Evolutionary conservation across 2,329 filamentous ascomycete species (phyloP).

Genomic region (Aschersonia sp.): DNA sequence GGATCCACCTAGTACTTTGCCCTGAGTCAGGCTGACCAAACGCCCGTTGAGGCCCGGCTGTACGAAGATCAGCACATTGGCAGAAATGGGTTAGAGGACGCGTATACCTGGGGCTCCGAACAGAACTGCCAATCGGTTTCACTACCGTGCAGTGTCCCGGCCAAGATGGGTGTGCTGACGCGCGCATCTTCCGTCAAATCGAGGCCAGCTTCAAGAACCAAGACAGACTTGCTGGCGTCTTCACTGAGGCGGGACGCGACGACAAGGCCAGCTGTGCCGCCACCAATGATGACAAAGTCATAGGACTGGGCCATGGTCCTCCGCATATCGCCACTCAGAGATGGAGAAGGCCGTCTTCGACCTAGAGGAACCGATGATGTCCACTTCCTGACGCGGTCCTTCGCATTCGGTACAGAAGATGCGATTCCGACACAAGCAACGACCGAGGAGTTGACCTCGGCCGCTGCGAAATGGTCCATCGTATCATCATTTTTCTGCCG

Average conservation of each 20-base stretch:
- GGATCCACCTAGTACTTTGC: slow-evolving; percentile 11
- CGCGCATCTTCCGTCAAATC: slow-evolving; percentile 12
- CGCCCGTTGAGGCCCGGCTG: slow-evolving; percentile 6
- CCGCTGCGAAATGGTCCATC: no score
- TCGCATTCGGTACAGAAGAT: no score
- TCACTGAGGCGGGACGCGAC: slow-evolving; percentile 14
- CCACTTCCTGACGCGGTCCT: no score
- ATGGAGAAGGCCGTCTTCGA: no score
- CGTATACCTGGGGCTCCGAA: slow-evolving; percentile 10
- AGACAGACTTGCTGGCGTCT: slow-evolving; percentile 7
- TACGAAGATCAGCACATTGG: background rate
- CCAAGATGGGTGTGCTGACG: slow-evolving; percentile 12
- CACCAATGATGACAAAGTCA: slow-evolving; percentile 12
- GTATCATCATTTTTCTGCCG: no score
- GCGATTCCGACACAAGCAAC: no score
- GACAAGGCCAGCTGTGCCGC: slow-evolving; percentile 15
- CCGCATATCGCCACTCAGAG: no score
- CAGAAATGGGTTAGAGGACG: background rate
- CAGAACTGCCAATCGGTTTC: slow-evolving; percentile 12
- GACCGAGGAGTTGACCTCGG: no score
- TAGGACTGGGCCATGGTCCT: background rate
- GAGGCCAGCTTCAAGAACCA: slow-evolving; percentile 15
- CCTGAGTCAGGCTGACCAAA: slow-evolving; percentile 9
- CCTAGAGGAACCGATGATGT: no score
- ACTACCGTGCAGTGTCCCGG: slow-evolving; percentile 10